Percentiles rank a stretch among this genome's conserved stretches.
Evolutionary conservation across 1,284 basidiomycete genomes (phyloP).

Genomic region (Phylloporus sp.): DNA sequence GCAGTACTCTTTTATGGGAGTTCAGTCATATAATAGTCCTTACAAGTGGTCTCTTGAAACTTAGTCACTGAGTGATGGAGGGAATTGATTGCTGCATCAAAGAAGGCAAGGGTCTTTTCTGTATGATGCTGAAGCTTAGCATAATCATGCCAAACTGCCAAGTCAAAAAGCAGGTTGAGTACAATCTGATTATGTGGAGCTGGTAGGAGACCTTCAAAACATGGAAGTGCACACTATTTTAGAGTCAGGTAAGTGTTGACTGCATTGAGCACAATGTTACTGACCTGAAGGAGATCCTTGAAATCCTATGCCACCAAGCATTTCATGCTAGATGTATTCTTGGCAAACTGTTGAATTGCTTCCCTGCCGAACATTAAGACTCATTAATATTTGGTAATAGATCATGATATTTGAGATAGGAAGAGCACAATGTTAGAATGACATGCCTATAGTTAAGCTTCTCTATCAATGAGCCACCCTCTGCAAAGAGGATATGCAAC

Average conservation of each 20-base stretch:
- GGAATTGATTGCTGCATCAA: constrained; percentile 25
- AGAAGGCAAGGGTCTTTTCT: constrained; percentile 16
- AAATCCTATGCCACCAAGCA: no score
- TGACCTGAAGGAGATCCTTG: constrained; percentile 35
- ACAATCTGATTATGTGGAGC: constrained; percentile 23
- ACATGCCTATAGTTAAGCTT: constrained; percentile 17
- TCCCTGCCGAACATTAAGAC: no score
- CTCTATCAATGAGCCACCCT: not conserved
- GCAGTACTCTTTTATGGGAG: not conserved
- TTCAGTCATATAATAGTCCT: not conserved
- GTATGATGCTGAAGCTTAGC: constrained; percentile 33
- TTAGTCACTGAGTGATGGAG: not conserved
- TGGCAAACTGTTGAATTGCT: no score
- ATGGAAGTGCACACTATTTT: not conserved
- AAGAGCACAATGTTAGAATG: not conserved
- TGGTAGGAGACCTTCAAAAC: constrained; percentile 29
- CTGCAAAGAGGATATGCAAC: constrained; percentile 20
- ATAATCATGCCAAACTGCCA: constrained; percentile 27
- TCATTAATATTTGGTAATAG: no score
- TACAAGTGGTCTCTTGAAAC: not conserved
- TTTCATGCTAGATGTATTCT: no score
- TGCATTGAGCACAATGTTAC: not conserved
- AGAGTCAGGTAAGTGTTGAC: not conserved
- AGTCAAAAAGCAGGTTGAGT: constrained; percentile 6
- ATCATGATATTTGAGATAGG: no score